These are phyloP conservation scores for Gloeopeniophorella convolvens DNA, from an alignment of 768 basidiomycete genomes.

Conservation along the genomic window DNA sequence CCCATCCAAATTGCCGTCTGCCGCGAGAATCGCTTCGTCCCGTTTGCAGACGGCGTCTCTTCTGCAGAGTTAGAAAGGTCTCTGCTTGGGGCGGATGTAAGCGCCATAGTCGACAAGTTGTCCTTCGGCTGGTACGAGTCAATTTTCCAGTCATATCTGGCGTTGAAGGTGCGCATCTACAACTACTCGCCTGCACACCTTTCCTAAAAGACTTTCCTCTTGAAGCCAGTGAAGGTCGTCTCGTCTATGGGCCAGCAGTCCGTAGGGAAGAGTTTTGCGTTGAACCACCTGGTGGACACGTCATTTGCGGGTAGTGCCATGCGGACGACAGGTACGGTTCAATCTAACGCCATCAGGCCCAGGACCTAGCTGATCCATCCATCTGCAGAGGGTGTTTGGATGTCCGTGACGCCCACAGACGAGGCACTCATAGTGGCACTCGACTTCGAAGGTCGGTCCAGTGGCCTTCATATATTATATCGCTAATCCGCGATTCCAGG, in stretches of 20 bases:
- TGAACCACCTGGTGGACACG: slow-evolving; percentile 57
- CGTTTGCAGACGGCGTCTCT: slow-evolving; percentile 50
- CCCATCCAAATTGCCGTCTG: slow-evolving; percentile 60
- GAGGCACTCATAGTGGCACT: slow-evolving; percentile 49
- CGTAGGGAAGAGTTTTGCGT: slow-evolving; percentile 52
- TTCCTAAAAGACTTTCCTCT: not conserved
- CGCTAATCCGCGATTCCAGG: slow-evolving; percentile 28
- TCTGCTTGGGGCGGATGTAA: slow-evolving; percentile 53
- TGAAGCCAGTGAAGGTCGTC: slow-evolving; percentile 54
- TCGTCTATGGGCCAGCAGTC: slow-evolving; percentile 68
- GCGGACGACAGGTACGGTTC: slow-evolving; percentile 46
- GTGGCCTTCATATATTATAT: not conserved
- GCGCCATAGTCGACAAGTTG: slow-evolving; percentile 46
- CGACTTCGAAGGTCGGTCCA: slow-evolving; percentile 52
- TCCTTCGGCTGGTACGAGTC: slow-evolving; percentile 64
- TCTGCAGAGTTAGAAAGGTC: slow-evolving; percentile 45
- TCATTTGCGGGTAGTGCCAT: slow-evolving; percentile 63
- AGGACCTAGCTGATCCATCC: not conserved
- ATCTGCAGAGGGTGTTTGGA: slow-evolving; percentile 52
- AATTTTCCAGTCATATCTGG: slow-evolving; percentile 57
- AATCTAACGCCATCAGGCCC: too few relatives aligned
- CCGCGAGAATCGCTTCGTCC: slow-evolving; percentile 53
- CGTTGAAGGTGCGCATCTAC: slow-evolving; percentile 36
- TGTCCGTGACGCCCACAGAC: slow-evolving; percentile 58
- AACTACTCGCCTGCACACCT: not conserved